Evolutionary conservation across 139 green algal species (phyloP).

Genomic region (Chara braunii): DNA sequence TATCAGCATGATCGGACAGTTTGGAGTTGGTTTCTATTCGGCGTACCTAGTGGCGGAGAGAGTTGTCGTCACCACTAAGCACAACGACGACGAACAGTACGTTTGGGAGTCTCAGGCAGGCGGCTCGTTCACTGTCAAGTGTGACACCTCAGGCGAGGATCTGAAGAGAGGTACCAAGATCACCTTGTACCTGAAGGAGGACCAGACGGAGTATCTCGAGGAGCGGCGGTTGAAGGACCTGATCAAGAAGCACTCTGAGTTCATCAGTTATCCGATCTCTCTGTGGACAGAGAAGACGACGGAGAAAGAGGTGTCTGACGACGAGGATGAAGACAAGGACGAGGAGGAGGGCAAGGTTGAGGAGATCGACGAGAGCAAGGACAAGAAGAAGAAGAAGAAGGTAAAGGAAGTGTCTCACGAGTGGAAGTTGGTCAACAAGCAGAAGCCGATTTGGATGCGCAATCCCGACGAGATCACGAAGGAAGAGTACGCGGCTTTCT

Average conservation of each 20-base stretch:
- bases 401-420: constrained; percentile 95
- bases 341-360: constrained; percentile 41
- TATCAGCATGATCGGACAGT: constrained; percentile 99
- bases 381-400: constrained; percentile 62
- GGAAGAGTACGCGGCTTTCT: constrained; percentile 93
- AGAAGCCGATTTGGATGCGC: constrained; percentile 99
- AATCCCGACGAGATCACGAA: constrained; percentile 91
- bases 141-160: constrained; percentile 53
- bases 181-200: constrained; percentile 83
- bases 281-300: constrained; percentile 95
- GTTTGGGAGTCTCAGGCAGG: constrained; percentile 96
- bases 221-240: constrained; percentile 96
- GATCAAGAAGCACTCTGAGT: constrained; percentile 99
- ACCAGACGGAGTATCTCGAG: constrained; percentile 88
- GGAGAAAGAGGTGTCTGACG: constrained; percentile 88
- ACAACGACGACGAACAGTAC: constrained; percentile 99
- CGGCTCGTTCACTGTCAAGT: constrained; percentile 96
- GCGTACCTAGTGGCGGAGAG: constrained; percentile 96
- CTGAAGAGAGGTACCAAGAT: constrained; percentile 95
- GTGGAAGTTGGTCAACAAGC: constrained; percentile 98
- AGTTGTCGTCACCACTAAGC: constrained; percentile 73
- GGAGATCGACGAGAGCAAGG: constrained; percentile 55
- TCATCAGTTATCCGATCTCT: constrained; percentile 98
- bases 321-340: constrained; percentile 76
- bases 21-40: constrained; percentile 99